A percentile compares a stretch with the other conserved stretches of the same genome.
Evolutionary conservation across 306 rosid species (phyloP).

Genomic region (Boehmeria nivea): DNA sequence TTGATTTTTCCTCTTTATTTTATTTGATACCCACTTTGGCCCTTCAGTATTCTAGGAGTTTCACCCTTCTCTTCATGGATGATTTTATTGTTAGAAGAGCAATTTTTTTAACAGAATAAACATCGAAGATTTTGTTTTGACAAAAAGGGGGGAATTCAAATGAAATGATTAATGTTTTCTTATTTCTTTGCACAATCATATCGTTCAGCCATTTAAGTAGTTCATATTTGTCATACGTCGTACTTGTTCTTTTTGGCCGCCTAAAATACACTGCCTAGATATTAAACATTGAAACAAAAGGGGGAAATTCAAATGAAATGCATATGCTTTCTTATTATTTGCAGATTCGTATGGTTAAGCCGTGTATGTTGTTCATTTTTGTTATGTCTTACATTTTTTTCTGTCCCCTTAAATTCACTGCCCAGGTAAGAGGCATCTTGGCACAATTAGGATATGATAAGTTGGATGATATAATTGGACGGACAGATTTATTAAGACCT

Average conservation of each 20-base stretch:
- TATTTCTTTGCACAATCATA: background rate
- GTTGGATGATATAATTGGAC: slow-evolving; percentile 88
- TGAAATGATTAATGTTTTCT: no score
- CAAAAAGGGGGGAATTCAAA: no score
- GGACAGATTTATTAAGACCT: slow-evolving; percentile 64
- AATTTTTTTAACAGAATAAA: no score
- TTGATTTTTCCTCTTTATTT: slow-evolving; percentile 9
- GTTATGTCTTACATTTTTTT: background rate
- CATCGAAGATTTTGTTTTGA: no score
- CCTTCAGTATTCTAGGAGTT: no score
- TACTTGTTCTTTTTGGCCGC: no score
- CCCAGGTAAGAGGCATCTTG: slow-evolving; percentile 89
- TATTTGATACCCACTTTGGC: background rate
- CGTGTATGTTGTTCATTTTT: background rate
- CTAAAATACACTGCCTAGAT: no score
- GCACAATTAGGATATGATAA: slow-evolving; percentile 94
- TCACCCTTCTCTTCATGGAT: no score
- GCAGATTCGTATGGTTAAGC: slow-evolving; percentile 1
- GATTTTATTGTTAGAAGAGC: background rate
- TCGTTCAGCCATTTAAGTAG: background rate
- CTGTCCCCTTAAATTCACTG: slow-evolving; percentile 4
- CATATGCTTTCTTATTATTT: background rate
- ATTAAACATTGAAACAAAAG: no score
- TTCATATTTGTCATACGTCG: background rate
- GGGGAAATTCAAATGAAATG: no score